Evolutionary conservation across 148 eudicot genomes (phyloP), one percentile per base, ranked within the genome.

Genomic region (Arbutus unedo): DNA sequence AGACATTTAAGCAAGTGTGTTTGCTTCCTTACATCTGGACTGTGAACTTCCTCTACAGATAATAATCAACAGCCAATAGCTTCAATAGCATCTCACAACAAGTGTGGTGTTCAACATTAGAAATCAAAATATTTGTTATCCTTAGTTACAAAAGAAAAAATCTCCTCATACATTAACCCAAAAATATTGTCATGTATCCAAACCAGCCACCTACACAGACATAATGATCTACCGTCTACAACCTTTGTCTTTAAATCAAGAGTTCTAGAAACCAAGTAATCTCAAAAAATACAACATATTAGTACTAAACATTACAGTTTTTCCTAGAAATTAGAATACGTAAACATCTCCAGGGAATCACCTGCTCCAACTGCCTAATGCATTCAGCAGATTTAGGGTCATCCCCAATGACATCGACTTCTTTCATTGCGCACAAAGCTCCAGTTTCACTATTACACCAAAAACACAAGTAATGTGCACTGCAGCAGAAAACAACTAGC

Each of bases 281-380:
- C 62, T 54, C n/a, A n/a, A 71, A 55, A 13, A 60, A 79, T 62
- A 44, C 81, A 62, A 19, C 8, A 31, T 9, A 38, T 14, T 8
- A 41, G 31, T n/a, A 48, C 16, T n/a, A 72, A 23, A 21, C 48
- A 6, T 43, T 51, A 51, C 6, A 7, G 21, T 41, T 41, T 25
- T 66, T 43, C 71, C 71, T 66, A 31, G 43, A 31, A 31, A 25
- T 43, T 66, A 31, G 43, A 31, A 31, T 66, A 66, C 31, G 16
- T 66, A 25, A 55, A 68, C 23, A 54, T 38, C 45, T 38, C 45
- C 66, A 57, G 76, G 81, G 49, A 68, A 78, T 51, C 57, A 95
- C 99, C 97, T 96, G 98, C 84, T 96, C 94, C 87, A 96, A 87
- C 87, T 96, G 99, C 87, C 87, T 91, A 82, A 96, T 88, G 83